Evolutionary conservation across 306 rosid genomes (phyloP), one percentile per base, ranked within the genome.

Genomic region (Spatholobus suberectus): DNA sequence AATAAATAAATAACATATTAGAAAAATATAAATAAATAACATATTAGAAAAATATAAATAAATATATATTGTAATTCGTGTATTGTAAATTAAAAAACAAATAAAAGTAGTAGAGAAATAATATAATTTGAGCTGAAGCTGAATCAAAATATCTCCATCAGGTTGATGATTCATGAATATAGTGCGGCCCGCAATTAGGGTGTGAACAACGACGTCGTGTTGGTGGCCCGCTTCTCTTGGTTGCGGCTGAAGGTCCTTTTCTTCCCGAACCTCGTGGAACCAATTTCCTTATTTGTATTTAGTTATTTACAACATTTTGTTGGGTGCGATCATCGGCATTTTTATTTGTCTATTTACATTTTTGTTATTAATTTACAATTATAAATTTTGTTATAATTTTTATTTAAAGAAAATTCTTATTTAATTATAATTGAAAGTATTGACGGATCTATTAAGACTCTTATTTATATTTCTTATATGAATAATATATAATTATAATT

Each of bases 281-380:
- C 81, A 2, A 8, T 58, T 76, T 76, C 57, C 59, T 24, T 24
- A 24, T 76, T 76, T 55, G 29, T 26, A 59, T 6, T n/a, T n/a
- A n/a, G n/a, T n/a, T n/a, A n/a, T n/a, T 59, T 29, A 24, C 23
- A 26, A 23, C 15, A 23, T 58, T 75, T 47, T 20, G 26, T 54
- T 54, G 11, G 12, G 4, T 20, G 13, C 3, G 4, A 29, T 29
- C 32, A 29, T 54, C 21, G 20, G 0, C 27, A 18, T 20, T 57
- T 57, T 57, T 11, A 26, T 58, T 26, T 26, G 3, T 23, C n/a
- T 26, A 26, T 26, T 58, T 14, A 29, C 4, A 27, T 23, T 58
- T 58, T 23, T 57, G 5, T 52, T n/a, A 17, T 49, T 15, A 49
- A 43, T 43, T 43, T 43, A 43, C 0, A 14, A 37, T 37, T 37